Conservation (phyloP, 2,329 filamentous ascomycete genomes). For the Lachnellula suecica region DNA sequence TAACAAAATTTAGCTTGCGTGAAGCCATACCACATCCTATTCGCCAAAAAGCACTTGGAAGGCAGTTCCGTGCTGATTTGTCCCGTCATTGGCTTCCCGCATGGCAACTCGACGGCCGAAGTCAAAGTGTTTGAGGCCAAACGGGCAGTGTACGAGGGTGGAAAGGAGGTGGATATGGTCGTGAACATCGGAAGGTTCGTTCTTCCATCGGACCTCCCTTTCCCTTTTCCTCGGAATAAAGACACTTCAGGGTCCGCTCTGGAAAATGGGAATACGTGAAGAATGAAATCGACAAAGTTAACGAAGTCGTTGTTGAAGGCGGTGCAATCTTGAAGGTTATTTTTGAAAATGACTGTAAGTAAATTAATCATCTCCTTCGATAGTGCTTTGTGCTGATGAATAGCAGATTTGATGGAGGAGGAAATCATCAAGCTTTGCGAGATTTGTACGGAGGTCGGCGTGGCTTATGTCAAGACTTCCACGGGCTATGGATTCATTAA, state of each 20-base stretch:
- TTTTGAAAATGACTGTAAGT: conserved; percentile 56
- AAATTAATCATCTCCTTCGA: not conserved
- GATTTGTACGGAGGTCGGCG: conserved; percentile 50
- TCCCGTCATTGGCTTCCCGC: conserved; percentile 60
- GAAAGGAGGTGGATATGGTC: conserved; percentile 59
- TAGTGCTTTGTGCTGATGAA: not conserved
- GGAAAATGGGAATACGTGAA: conserved; percentile 57
- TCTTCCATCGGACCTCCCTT: not conserved
- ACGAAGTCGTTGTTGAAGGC: conserved; percentile 43
- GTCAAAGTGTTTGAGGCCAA: conserved; percentile 55
- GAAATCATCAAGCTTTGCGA: conserved; percentile 53
- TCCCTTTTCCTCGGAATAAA: not conserved
- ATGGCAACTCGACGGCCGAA: conserved; percentile 53
- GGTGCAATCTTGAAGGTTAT: conserved; percentile 57
- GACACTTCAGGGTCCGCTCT: not conserved
- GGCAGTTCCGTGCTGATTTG: conserved; percentile 51
- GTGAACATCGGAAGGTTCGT: conserved; percentile 54
- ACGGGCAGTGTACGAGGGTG: conserved; percentile 47
- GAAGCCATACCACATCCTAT: conserved; percentile 54
- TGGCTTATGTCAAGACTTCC: conserved; percentile 61
- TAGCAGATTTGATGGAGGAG: conserved; percentile 39
- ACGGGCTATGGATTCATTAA: conserved; percentile 63
- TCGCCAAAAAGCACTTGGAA: conserved; percentile 46
- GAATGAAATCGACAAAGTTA: conserved; percentile 50
- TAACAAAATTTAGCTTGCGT: conserved; percentile 45